These are phyloP conservation scores for Solanum corneliomulleri DNA, from an alignment of 257 asterid genomes.

Conservation along the genomic window DNA sequence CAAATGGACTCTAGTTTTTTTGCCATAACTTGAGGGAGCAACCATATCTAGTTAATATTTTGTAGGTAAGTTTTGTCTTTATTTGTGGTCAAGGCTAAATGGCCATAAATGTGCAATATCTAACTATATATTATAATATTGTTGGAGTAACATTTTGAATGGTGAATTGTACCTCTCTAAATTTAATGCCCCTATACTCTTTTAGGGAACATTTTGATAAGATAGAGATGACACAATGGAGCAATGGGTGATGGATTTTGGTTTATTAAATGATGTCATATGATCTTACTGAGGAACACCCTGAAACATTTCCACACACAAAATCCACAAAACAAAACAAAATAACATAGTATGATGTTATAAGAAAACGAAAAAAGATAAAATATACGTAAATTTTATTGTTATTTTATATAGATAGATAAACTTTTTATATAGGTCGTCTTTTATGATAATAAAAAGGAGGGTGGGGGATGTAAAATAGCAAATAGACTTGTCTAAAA, in stretches of 20 bases:
- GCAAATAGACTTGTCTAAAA: neutral
- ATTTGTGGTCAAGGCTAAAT: constrained; percentile 2
- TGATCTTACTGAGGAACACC: neutral
- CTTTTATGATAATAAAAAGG: neutral
- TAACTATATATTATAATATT: constrained; percentile 14
- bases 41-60: neutral
- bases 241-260: constrained; percentile 31
- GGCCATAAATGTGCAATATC: constrained; percentile 19
- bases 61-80: neutral
- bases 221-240: constrained; percentile 32
- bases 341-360: neutral
- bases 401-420: neutral
- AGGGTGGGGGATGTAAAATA: neutral
- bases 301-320: neutral
- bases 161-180: constrained; percentile 26
- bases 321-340: neutral
- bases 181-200: constrained; percentile 30
- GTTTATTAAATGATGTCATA: constrained; percentile 11
- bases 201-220: constrained; percentile 40
- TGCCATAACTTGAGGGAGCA: neutral
- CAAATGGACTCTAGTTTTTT: neutral
- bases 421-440: rapidly evolving
- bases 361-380: neutral
- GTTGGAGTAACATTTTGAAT: constrained; percentile 16
- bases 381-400: rapidly evolving